Evolutionary conservation across 352 stramenopile species (phyloP).

Genomic region (Pythium sukuiense): DNA sequence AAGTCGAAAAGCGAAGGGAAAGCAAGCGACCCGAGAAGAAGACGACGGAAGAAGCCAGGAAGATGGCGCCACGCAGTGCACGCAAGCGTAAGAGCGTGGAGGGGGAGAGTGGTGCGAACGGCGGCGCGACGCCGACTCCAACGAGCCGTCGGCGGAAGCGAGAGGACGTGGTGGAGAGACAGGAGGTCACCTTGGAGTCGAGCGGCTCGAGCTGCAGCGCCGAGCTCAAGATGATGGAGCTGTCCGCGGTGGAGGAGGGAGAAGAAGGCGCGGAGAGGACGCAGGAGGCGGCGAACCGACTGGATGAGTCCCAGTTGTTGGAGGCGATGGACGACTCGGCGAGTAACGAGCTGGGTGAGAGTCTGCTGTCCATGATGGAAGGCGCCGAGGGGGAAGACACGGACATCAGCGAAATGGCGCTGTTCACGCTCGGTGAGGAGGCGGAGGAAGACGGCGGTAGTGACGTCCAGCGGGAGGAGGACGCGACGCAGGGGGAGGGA

Average conservation of each 20-base stretch:
- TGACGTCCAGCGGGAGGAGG: background rate
- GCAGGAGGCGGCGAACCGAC: constrained; percentile 13
- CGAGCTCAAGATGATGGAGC: background rate
- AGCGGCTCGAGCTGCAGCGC: background rate
- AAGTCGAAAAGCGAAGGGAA: constrained; percentile 13
- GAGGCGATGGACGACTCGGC: background rate
- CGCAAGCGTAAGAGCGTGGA: constrained; percentile 20
- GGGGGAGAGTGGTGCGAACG: background rate
- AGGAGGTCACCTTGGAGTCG: background rate
- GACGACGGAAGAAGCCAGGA: background rate
- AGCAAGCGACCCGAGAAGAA: background rate
- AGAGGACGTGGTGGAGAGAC: constrained; percentile 19
- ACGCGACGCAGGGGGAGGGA: background rate
- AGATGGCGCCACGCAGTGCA: constrained; percentile 23
- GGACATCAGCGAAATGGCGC: background rate
- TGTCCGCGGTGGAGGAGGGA: constrained; percentile 5
- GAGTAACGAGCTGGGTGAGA: constrained; percentile 2
- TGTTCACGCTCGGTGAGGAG: constrained; percentile 17
- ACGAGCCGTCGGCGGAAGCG: constrained; percentile 17
- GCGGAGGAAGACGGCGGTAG: background rate
- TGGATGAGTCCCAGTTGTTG: constrained; percentile 26
- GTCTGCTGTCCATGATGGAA: constrained; percentile 18
- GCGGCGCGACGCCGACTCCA: background rate
- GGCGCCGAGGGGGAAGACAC: background rate
- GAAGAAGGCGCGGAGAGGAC: constrained; percentile 7